Base-by-base conservation (phyloP, 768 basidiomycete genomes). In the Boletus edulis region DNA sequence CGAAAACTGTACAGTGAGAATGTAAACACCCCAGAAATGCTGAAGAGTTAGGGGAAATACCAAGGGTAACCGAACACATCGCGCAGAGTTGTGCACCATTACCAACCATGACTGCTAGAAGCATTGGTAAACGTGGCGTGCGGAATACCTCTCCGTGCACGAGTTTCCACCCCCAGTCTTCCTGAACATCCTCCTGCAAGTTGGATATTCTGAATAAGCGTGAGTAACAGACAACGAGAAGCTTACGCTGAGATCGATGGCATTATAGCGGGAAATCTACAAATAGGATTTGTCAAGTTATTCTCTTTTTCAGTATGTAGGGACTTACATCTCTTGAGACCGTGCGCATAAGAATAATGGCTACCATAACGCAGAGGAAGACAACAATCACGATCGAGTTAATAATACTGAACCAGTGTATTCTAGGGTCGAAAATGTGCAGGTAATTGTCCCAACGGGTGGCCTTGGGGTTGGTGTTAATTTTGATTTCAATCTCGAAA, bases 101-200 rank as follows among this genome's bases (percentile, higher is more conserved):
- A 12, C 96, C 96, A n/a, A 89, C 85, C 72, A 94, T 80, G 37
- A 94, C 81, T 4, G 93, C 86, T 9, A 98, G 75, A 9, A 87
- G 59, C 79, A 94, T 83, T 0, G 93, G 84, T 50, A 86, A 80
- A 43, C 74, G 73, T 1, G 96, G 96, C 1, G 86, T 76, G 20
- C 96, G 83, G 78, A 98, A 98, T 17, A 98, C 91, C 72, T 98
- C 96, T 20, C 94, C 94, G 62, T 97, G 94, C 22, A 98, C 86
- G 17, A 98, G 82, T 67, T 98, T 98, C 96, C 96, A 98, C 2
- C 96, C 96, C 82, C 88, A 96, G 62, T 98, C 96, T 74, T 98
- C 96, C 71, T 95, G 93, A 3, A 97, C 90, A 64, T 96, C 94
- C 66, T 96, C 94, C 90, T 93, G 59, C 27, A 34, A 32, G 24